Percentiles rank a stretch among this genome's conserved stretches.
These are phyloP conservation scores for Parathielavia appendiculata DNA, from an alignment of 495 filamentous ascomycete genomes.

Conservation along the genomic window DNA sequence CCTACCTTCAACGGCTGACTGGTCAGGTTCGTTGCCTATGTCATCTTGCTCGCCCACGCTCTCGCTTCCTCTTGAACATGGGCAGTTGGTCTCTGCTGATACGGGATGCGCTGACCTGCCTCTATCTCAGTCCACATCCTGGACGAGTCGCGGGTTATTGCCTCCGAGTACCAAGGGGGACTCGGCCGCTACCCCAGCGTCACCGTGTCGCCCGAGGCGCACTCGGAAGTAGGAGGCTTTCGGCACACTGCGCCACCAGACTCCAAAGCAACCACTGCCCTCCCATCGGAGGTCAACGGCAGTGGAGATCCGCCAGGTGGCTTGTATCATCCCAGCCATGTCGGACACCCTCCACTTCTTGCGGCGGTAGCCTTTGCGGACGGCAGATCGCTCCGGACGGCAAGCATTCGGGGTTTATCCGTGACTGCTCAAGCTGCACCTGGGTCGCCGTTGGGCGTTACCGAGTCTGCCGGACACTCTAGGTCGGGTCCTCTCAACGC, in stretches of 20 bases:
- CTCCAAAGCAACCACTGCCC: neutral
- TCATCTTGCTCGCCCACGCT: too few species aligned
- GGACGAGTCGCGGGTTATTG: constrained; percentile 87
- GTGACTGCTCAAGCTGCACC: neutral
- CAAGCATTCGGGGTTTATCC: neutral
- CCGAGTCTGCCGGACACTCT: neutral
- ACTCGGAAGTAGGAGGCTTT: constrained; percentile 11
- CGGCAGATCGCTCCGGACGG: neutral
- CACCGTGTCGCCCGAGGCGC: constrained; percentile 27
- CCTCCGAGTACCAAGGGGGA: constrained; percentile 86
- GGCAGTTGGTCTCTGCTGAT: neutral
- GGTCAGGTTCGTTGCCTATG: constrained; percentile 58
- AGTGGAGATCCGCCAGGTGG: neutral
- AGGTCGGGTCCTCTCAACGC: constrained; percentile 22
- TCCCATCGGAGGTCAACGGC: neutral
- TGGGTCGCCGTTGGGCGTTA: neutral
- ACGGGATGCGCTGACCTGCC: constrained; percentile 10
- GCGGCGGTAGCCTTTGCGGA: too few species aligned
- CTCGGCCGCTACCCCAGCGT: constrained; percentile 60
- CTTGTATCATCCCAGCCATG: constrained; percentile 2
- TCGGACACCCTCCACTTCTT: constrained; percentile 15
- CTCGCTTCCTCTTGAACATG: neutral
- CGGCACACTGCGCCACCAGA: neutral
- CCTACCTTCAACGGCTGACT: constrained; percentile 56
- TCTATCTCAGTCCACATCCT: constrained; percentile 56